A percentile compares a stretch with the other conserved stretches of the same genome.
Evolutionary conservation across 306 rosid species (phyloP).

Genomic region (Castanospermum australe): DNA sequence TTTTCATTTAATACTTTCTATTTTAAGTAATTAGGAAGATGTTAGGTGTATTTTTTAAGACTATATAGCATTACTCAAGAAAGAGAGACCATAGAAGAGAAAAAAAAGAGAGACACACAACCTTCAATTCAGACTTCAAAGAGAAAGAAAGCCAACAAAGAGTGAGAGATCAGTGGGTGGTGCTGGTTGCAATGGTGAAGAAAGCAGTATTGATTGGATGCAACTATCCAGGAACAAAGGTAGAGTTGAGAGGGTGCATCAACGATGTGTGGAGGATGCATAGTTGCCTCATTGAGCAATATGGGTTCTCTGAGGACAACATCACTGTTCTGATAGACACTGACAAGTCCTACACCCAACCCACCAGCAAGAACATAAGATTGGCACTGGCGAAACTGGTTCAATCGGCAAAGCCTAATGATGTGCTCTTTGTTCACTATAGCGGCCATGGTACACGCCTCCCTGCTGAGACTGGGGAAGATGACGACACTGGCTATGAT

Average conservation of each 20-base stretch:
- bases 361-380: constrained; percentile 73
- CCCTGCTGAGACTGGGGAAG: constrained; percentile 73
- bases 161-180: not conserved
- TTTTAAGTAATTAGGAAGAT: too few relatives aligned
- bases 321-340: constrained; percentile 58
- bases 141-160: not conserved
- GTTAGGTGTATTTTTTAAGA: too few relatives aligned
- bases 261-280: constrained; percentile 73
- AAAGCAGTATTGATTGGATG: constrained; percentile 80
- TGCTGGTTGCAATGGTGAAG: constrained; percentile 49
- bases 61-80: too few relatives aligned
- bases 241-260: constrained; percentile 73
- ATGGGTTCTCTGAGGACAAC: constrained; percentile 54
- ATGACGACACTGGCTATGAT: constrained; percentile 74
- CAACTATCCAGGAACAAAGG: constrained; percentile 79
- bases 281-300: constrained; percentile 48
- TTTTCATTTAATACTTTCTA: too few relatives aligned
- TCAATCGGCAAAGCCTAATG: constrained; percentile 50
- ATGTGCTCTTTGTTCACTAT: constrained; percentile 65
- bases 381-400: constrained; percentile 46
- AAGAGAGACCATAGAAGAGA: too few relatives aligned
- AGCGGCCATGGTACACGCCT: constrained; percentile 93
- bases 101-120: too few relatives aligned
- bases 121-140: not conserved
- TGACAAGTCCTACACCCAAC: constrained; percentile 53